A percentile compares a stretch with the other conserved stretches of the same genome.
phyloP scores from a whole-genome alignment of 2,329 filamentous ascomycete species.

The Ophiostoma quercus region DNA sequence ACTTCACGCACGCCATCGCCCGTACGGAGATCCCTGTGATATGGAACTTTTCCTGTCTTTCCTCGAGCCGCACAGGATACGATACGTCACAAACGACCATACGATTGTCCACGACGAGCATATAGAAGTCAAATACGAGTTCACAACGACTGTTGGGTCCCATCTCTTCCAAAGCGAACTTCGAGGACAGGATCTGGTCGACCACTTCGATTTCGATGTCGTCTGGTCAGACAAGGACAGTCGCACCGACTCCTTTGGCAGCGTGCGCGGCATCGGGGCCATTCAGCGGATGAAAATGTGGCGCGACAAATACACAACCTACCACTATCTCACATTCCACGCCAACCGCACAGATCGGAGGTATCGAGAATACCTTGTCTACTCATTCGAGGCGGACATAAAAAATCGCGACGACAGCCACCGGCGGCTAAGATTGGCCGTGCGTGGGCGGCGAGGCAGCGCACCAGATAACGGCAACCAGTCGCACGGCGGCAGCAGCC shows the following conservation, averaged over 20 bases:
- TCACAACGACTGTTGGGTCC: constrained; percentile 45
- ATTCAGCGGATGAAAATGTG: constrained; percentile 51
- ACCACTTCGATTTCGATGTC: constrained; percentile 50
- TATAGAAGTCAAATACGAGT: constrained; percentile 47
- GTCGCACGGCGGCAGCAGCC: constrained; percentile 1
- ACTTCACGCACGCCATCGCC: constrained; percentile 47
- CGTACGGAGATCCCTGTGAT: constrained; percentile 46
- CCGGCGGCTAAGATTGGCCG: constrained; percentile 43
- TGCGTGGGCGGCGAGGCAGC: constrained; percentile 39
- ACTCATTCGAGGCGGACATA: constrained; percentile 45
- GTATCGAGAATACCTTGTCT: constrained; percentile 46
- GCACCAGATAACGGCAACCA: constrained; percentile 35
- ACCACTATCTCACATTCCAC: constrained; percentile 45
- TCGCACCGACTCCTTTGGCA: constrained; percentile 47
- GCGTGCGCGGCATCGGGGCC: constrained; percentile 46
- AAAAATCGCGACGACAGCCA: constrained; percentile 44
- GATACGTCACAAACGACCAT: constrained; percentile 45
- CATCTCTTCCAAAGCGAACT: constrained; percentile 47
- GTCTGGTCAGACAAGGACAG: constrained; percentile 48
- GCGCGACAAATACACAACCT: constrained; percentile 45
- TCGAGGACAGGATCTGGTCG: constrained; percentile 44
- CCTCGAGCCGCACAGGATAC: constrained; percentile 44
- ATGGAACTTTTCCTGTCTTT: constrained; percentile 48
- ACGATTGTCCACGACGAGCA: constrained; percentile 46
- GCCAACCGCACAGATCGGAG: constrained; percentile 42